Conservation (phyloP, 2,329 filamentous ascomycete genomes). For the Talaromyces sp. region DNA sequence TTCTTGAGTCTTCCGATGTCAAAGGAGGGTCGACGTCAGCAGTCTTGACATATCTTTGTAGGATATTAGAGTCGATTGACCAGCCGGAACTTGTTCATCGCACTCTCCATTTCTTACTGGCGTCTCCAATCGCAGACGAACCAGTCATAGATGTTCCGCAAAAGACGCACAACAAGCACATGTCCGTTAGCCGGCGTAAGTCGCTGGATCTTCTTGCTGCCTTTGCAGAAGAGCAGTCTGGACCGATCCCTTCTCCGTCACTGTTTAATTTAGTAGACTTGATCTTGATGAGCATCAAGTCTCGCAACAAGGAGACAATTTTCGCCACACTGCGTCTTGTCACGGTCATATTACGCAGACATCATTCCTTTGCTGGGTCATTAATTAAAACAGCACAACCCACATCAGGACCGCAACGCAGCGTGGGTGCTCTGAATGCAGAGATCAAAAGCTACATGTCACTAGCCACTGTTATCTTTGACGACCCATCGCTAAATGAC, state of each 20-base stretch:
- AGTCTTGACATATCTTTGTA: slow-evolving; percentile 85
- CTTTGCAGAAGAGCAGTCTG: slow-evolving; percentile 61
- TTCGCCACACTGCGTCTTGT: slow-evolving; percentile 83
- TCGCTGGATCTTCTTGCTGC: slow-evolving; percentile 83
- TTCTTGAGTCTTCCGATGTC: slow-evolving; percentile 93
- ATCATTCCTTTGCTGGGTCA: slow-evolving; percentile 75
- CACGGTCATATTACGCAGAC: slow-evolving; percentile 78
- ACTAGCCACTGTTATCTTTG: slow-evolving; percentile 33
- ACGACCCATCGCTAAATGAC: slow-evolving; percentile 34
- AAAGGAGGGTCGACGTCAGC: slow-evolving; percentile 96
- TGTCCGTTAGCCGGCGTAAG: slow-evolving; percentile 67
- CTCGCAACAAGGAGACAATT: slow-evolving; percentile 81
- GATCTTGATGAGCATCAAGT: slow-evolving; percentile 77
- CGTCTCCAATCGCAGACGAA: slow-evolving; percentile 56
- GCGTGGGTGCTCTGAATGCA: slow-evolving; percentile 36
- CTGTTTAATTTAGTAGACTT: slow-evolving; percentile 93
- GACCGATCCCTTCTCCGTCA: slow-evolving; percentile 64
- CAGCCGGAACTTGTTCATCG: slow-evolving; percentile 93
- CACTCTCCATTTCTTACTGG: slow-evolving; percentile 86
- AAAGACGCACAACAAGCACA: slow-evolving; percentile 52
- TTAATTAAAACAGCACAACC: slow-evolving; percentile 52
- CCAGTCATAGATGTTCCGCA: slow-evolving; percentile 40
- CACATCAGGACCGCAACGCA: slow-evolving; percentile 19
- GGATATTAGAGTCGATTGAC: slow-evolving; percentile 85
- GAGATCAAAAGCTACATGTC: slow-evolving; percentile 35